Conservation (phyloP, 2,329 filamentous ascomycete genomes). For the Sclerotinia subarctica region DNA sequence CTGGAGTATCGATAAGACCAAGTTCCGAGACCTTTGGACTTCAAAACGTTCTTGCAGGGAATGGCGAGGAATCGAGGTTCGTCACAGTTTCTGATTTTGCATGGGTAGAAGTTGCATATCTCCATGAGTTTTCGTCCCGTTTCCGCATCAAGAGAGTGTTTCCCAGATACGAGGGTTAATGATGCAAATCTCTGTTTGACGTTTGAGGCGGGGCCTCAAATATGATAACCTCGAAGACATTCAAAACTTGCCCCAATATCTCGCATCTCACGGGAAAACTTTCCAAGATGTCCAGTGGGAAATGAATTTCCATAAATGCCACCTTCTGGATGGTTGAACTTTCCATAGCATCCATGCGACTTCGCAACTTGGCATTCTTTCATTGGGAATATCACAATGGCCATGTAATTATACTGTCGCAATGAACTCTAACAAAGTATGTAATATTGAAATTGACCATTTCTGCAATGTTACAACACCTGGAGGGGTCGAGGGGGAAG, state of each 20-base stretch:
- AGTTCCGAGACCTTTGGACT: not conserved
- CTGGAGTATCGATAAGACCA: constrained; percentile 28
- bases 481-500: constrained; percentile 16
- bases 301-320: not conserved
- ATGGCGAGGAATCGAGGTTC: constrained; percentile 30
- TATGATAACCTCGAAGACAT: constrained; percentile 11
- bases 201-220: constrained; percentile 30
- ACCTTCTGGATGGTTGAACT: constrained; percentile 2
- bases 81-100: constrained; percentile 40
- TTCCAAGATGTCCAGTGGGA: not conserved
- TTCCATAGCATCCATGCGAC: not conserved
- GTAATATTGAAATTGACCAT: constrained; percentile 20
- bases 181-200: constrained; percentile 31
- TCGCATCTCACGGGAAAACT: not conserved
- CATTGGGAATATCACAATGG: not conserved
- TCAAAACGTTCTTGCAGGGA: constrained; percentile 19
- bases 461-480: constrained; percentile 22
- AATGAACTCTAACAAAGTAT: not conserved
- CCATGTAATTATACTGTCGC: not conserved
- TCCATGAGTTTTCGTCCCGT: constrained; percentile 35
- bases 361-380: not conserved
- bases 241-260: not conserved
- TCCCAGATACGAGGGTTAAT: constrained; percentile 33
- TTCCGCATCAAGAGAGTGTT: constrained; percentile 37
- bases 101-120: constrained; percentile 37